Evolutionary conservation across 306 rosid genomes (phyloP).

Genomic region (Dicorynia guianensis): DNA sequence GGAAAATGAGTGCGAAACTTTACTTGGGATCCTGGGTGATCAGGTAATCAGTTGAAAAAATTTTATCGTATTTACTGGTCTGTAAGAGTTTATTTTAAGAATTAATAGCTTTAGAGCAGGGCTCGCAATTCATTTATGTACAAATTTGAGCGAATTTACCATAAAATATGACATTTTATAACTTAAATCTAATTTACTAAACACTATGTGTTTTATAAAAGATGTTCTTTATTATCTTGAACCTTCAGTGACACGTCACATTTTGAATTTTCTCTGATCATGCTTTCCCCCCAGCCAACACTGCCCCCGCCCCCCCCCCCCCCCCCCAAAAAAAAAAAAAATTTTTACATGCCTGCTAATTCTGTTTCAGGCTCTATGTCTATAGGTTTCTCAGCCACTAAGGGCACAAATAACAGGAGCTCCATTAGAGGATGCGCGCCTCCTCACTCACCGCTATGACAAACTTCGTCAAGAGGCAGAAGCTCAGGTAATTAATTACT

Average conservation of each 20-base stretch:
- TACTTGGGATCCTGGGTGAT: conserved; percentile 65
- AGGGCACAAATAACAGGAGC: conserved; percentile 88
- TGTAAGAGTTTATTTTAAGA: conserved; percentile 26
- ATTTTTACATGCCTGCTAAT: conserved; percentile 51
- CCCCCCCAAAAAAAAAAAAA: no score
- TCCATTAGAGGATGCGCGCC: conserved; percentile 98
- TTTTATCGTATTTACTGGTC: conserved; percentile 28
- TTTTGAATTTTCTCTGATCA: conserved; percentile 32
- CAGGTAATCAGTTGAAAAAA: conserved; percentile 69
- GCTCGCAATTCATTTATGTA: conserved; percentile 11
- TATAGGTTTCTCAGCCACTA: conserved; percentile 85
- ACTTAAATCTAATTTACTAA: background rate
- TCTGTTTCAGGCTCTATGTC: conserved; percentile 60
- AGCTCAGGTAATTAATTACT: conserved; percentile 70
- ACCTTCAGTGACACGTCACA: conserved; percentile 8
- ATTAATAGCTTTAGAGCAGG: conserved; percentile 4
- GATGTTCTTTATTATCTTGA: background rate
- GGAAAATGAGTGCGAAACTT: conserved; percentile 72
- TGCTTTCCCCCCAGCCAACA: no score
- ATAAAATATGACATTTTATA: no score
- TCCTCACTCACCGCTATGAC: conserved; percentile 82
- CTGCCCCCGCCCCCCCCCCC: no score
- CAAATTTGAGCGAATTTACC: background rate
- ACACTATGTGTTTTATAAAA: background rate
- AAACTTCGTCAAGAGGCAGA: conserved; percentile 87